Percentiles rank a stretch among this genome's conserved stretches.
Conservation (phyloP, 805 yeast species). For the Starmerella kuoi region DNA sequence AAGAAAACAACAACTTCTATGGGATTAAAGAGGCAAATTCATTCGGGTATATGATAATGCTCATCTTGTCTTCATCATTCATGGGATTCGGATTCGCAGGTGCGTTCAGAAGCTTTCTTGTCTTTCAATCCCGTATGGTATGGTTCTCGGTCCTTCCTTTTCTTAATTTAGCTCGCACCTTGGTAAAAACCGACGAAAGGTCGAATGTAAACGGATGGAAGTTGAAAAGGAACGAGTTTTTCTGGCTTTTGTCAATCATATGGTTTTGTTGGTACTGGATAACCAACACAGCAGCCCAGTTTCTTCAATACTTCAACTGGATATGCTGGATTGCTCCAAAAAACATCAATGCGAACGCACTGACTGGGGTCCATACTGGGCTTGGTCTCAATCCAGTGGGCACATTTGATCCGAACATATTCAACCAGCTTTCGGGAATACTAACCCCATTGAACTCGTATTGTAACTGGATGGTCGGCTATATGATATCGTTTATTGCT, state of each 20-base stretch:
- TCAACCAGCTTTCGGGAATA: constrained; percentile 6
- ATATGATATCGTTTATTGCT: constrained; percentile 27
- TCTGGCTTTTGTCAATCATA: constrained; percentile 33
- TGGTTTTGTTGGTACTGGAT: constrained; percentile 51
- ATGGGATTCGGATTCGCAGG: constrained; percentile 61
- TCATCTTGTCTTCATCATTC: constrained; percentile 45
- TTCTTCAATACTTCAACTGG: constrained; percentile 52
- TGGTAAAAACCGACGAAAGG: constrained; percentile 32
- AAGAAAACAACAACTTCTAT: constrained; percentile 25
- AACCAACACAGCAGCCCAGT: constrained; percentile 53
- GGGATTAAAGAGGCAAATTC: constrained; percentile 25
- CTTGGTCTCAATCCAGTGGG: constrained; percentile 41
- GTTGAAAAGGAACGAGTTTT: constrained; percentile 40
- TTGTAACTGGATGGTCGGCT: constrained; percentile 28
- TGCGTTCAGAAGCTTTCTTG: constrained; percentile 43
- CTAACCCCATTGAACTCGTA: constrained; percentile 11
- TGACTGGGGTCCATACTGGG: constrained; percentile 42
- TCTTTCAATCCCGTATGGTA: constrained; percentile 40
- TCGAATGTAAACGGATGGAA: constrained; percentile 47
- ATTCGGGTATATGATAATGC: constrained; percentile 42
- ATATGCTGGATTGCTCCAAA: constrained; percentile 43
- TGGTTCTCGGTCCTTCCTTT: constrained; percentile 48
- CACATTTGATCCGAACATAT: constrained; percentile 34
- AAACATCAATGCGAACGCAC: constrained; percentile 45
- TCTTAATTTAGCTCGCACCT: constrained; percentile 36